Conservation (phyloP, 2,329 filamentous ascomycete genomes). For the Graphiopsis chlorocephala region DNA sequence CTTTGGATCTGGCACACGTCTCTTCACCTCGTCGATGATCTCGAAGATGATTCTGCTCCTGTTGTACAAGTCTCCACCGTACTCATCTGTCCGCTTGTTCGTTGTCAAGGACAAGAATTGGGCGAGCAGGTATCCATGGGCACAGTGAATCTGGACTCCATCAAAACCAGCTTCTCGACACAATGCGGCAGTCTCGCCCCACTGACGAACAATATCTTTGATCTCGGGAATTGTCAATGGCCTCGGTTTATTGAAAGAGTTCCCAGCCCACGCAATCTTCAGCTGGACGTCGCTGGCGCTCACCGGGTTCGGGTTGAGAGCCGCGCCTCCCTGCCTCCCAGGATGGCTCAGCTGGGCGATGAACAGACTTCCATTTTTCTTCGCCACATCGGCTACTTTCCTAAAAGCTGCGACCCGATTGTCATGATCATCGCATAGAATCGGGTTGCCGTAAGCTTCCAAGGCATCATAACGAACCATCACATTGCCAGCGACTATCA, state of each 20-base stretch:
- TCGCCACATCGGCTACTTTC: slow-evolving; percentile 23
- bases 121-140: slow-evolving; percentile 43
- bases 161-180: slow-evolving; percentile 32
- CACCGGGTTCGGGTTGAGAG: slow-evolving; percentile 31
- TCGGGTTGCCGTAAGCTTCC: slow-evolving; percentile 33
- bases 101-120: slow-evolving; percentile 42
- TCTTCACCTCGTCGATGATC: slow-evolving; percentile 37
- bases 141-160: slow-evolving; percentile 34
- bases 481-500: slow-evolving; percentile 32
- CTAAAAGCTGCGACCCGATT: slow-evolving; percentile 26
- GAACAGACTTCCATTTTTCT: slow-evolving; percentile 29
- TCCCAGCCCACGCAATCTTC: slow-evolving; percentile 28
- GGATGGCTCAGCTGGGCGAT: slow-evolving; percentile 33
- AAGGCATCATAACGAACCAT: slow-evolving; percentile 33
- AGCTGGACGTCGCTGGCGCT: slow-evolving; percentile 33
- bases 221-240: slow-evolving; percentile 29
- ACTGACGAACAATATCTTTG: slow-evolving; percentile 28
- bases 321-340: slow-evolving; percentile 29
- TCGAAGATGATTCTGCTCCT: slow-evolving; percentile 40
- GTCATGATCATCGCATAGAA: slow-evolving; percentile 29
- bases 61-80: slow-evolving; percentile 43
- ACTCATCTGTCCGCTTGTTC: slow-evolving; percentile 42
- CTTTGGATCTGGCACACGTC: slow-evolving; percentile 22
- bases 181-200: slow-evolving; percentile 27
- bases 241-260: slow-evolving; percentile 30